Base-by-base conservation (phyloP, 139 green algal genomes). In the Asterochloris erici region DNA sequence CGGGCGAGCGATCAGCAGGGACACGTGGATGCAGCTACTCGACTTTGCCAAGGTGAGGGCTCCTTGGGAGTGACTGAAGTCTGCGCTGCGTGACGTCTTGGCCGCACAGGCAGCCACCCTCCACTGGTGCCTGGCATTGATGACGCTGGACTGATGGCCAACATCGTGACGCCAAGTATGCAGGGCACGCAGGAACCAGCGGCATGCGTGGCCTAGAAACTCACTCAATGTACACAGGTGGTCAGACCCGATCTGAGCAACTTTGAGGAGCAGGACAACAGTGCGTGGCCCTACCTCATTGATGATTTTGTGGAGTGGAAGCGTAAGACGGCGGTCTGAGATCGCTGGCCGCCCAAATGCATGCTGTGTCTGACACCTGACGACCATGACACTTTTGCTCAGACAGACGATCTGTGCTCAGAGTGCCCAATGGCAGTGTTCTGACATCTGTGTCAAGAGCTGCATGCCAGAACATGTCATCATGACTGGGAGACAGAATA, bases 221-320 rank as follows among this genome's bases (percentile, higher is more conserved):
- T 54, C 2, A 6, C 38, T n/a, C 16, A 26, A 4, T 81, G 74
- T 15, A 14, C 83, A 68, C 87, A 94, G 88, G 89, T 79, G 26
- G 87, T 96, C 38, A 91, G 90, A 79, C 85, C 89, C 0, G 91
- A 97, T 84, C 94, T 98, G 78, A 90, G 85, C 62, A 94, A 97
- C 82, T 98, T 93, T 82, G 93, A 98, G 75, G 91, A 93, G 24
- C 73, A 79, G n/a, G 89, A 84, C 27, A 83, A 66, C 12, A 81
- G 69, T n/a, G 94, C 94, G 0, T 98, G 94, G 94, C 94, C 94
- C 19, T 97, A 96, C 89, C 87, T 98, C 27, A 85, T 97, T 1
- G 94, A 97, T 82, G 93, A 94, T 61, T 92, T 94, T 86, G 90
- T 93, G 79, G 90, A 90, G 27, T 38, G 82, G 13, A 76, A 85